Evolutionary conservation across 2,329 filamentous ascomycete genomes (phyloP), one percentile per base, ranked within the genome.

Genomic region (Talaromyces piceae): DNA sequence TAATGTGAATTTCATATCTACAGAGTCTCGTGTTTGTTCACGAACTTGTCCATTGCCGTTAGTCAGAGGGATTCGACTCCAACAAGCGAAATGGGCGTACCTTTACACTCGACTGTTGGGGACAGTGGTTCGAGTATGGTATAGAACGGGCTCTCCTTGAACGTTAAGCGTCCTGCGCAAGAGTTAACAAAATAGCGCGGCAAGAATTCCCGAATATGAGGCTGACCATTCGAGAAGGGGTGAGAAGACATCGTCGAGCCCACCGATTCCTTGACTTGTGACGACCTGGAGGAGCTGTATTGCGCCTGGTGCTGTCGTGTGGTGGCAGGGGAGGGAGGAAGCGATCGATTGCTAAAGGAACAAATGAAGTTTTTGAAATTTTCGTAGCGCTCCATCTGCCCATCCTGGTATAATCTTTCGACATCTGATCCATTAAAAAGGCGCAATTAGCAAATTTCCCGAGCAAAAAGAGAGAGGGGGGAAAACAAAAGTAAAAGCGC

Each of bases 111-210:
- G 39, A 81, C 77, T 16, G 84, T 73, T 6, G 77, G 72, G 4
- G 87, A 81, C 5, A 96, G 69, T 25, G 81, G 77, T 50, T 81
- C 75, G 43, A 83, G 66, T 27, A 91, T 76, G 9, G 80, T 80
- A 63, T 91, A 96, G 67, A 96, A 98, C 0, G 93, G 91, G 61
- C 89, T 95, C 3, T 82, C 68, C 62, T 88, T 91, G 72, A 87
- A 87, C 45, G 68, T 70, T 45, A 80, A 66, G 44, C 67, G 69
- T 50, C 67, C 74, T 75, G 56, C 27, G 55, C 43, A 47, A 77
- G 78, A 8, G 66, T 65, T 28, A 61, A 77, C 78, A 9, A 66
- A 63, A 9, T 6, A 12, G 13, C 39, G 5, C 39, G 23, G 20
- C 6, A 5, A 22, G 16, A 13, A 3, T 12, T n/a, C 20, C 6